Conservation (phyloP, 495 filamentous ascomycete genomes). For the Tetracladium marchalianum region DNA sequence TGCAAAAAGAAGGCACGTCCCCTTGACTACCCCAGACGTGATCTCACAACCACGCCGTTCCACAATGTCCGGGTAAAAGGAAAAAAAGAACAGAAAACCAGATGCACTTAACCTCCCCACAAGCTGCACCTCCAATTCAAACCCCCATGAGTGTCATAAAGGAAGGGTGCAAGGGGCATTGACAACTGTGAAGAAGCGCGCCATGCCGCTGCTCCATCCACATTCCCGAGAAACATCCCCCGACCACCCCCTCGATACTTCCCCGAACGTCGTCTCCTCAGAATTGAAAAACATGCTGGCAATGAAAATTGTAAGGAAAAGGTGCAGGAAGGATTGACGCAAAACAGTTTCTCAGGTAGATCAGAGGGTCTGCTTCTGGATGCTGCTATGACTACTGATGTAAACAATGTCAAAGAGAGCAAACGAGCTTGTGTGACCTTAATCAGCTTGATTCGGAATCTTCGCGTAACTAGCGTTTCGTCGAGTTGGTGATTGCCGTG, state of each 20-base stretch:
- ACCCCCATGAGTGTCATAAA: background rate
- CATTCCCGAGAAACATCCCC: background rate
- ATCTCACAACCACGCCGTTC: too few relatives aligned
- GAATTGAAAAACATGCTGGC: slow-evolving; percentile 9
- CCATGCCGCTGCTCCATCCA: slow-evolving; percentile 7
- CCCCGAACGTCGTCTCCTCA: slow-evolving; percentile 15
- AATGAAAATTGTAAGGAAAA: slow-evolving; percentile 12
- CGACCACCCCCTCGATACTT: slow-evolving; percentile 3
- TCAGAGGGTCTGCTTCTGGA: slow-evolving; percentile 19
- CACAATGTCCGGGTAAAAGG: too few relatives aligned
- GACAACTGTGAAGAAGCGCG: background rate
- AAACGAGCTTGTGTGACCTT: slow-evolving; percentile 21
- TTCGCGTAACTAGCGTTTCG: slow-evolving; percentile 10
- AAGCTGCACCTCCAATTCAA: background rate
- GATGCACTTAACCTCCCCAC: background rate
- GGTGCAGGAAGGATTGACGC: slow-evolving; percentile 10
- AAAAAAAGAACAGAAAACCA: too few relatives aligned
- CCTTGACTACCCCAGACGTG: too few relatives aligned
- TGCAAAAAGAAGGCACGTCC: too few relatives aligned
- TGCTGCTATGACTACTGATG: slow-evolving; percentile 7
- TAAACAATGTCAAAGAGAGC: slow-evolving; percentile 5
- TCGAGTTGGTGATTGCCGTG: background rate
- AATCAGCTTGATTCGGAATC: slow-evolving; percentile 14
- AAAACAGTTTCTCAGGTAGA: slow-evolving; percentile 19
- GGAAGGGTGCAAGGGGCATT: background rate